Evolutionary conservation across 768 basidiomycete species (phyloP), one percentile per base, ranked within the genome.

Genomic region (Sistotremastrum suecicum): DNA sequence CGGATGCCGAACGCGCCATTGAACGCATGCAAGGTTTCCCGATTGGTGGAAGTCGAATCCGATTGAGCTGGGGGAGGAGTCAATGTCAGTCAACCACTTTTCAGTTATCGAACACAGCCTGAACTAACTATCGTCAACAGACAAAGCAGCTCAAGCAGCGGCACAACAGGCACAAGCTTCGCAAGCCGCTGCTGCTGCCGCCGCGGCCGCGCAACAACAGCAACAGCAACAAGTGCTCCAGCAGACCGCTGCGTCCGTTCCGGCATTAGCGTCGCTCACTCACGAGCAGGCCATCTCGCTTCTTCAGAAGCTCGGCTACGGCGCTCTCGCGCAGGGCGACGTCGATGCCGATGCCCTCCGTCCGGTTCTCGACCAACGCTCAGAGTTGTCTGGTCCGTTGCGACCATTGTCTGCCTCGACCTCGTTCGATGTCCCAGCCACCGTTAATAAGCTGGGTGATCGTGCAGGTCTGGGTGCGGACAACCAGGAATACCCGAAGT

Each of bases 11-110:
- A 61, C 71, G 76, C 35, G 89, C 90, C 6, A 95, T 95, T 50
- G 85, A 90, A 64, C 89, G 87, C 64, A 91, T 94, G 90, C 90
- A 94, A 66, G 90, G 89, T 29, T 94, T 91, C 59, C 88, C 89
- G 3, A 81, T 95, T 52, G 89, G 87, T 34, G 91, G 91, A 10
- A 89, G 88, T 51, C 72, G 86, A 55, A 90, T 95, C 52, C 74
- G 91, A 34, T 64, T 94, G 51, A 88, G 85, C 57, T 95, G 91
- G 91, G 91, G 91, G 37, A 71, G 90, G 41, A 88, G 84, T 63
- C 89, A 92, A 74, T 89, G 87, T 89, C 47, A 39, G 78, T 69
- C 11, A 30, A 28, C n/a, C 39, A 32, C 12, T 4, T 40, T 28
- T 38, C 47, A 35, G 2, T 39, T 9, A 4, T 12, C 4, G 3